Evolutionary conservation across 139 green algal genomes (phyloP), one percentile per base, ranked within the genome.

Genomic region (Spirogloea muscicola): DNA sequence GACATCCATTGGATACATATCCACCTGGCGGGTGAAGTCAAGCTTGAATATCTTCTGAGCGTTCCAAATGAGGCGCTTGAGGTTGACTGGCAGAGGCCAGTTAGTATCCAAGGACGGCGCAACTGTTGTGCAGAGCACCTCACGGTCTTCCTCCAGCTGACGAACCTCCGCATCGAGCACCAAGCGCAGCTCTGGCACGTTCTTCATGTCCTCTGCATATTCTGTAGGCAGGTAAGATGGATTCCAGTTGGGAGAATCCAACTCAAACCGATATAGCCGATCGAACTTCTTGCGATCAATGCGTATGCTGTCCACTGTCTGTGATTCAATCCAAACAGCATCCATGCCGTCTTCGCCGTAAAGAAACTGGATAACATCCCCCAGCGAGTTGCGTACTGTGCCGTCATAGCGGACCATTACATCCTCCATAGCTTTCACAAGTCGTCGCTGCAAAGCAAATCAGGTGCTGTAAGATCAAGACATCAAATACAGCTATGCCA

Each of bases 311-410:
- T 95, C 88, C 33, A 98, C 73, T 58, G 80, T 86, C 86, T 98
- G 94, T 1, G 75, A 72, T 87, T 99, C 95, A 42, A 99, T 93
- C 51, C 81, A 83, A 6, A 88, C 87, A 18, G 87, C 94, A 46
- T 98, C 94, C 93, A 99, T 98, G 73, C 95, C 95, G 62, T 99
- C 95, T 84, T 99, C 95, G 39, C 95, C 95, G 76, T 99, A 99
- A 76, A 99, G 79, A 77, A 99, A 99, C 87, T 99, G 94, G 41
- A 87, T 87, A 18, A 86, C 76, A 41, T 80, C 72, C 25, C 94
- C 95, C 31, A 86, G 58, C 18, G 83, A 86, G 52, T 96, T 97
- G 38, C 94, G 85, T 52, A 98, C 92, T 0, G 94, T 98, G 43
- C 90, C 90, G 62, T 97, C 95, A 64, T 98, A 98, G 52, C 89